Conservation (phyloP, 495 filamentous ascomycete genomes). For the Neurospora sp. region DNA sequence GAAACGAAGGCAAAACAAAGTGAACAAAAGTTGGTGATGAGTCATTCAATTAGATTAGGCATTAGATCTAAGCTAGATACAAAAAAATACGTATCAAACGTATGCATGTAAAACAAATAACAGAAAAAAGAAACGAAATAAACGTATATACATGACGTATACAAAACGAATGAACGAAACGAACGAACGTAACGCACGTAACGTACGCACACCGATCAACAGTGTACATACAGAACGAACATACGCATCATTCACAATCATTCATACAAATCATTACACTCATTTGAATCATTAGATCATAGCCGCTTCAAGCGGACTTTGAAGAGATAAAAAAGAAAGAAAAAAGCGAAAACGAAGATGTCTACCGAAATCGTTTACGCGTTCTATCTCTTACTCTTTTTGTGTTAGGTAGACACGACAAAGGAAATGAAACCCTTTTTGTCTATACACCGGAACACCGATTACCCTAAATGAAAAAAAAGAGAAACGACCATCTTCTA, state of each 20-base stretch:
- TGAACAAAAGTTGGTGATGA: not conserved
- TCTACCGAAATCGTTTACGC: not conserved
- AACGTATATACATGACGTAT: slow-evolving; percentile 5
- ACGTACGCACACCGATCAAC: slow-evolving; percentile 1
- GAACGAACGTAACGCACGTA: slow-evolving; percentile 3
- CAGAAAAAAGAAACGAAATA: slow-evolving; percentile 2
- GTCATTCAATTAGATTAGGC: not conserved
- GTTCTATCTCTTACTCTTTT: slow-evolving; percentile 4
- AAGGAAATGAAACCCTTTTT: not conserved
- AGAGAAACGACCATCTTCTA: slow-evolving; percentile 7
- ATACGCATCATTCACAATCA: slow-evolving; percentile 7
- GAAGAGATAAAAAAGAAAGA: slow-evolving; percentile 3
- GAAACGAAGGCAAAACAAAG: not conserved
- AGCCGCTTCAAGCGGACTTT: slow-evolving; percentile 9
- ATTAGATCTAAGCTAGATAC: not conserved
- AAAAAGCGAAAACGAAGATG: slow-evolving; percentile 1
- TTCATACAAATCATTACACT: slow-evolving; percentile 5
- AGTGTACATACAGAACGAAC: slow-evolving; percentile 5
- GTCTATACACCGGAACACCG: not conserved
- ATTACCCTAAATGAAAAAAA: not conserved
- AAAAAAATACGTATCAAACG: not conserved
- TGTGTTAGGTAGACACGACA: not conserved
- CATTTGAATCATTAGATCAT: slow-evolving; percentile 4
- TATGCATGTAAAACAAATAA: slow-evolving; percentile 1
- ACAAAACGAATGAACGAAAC: not conserved